A percentile compares a stretch with the other conserved stretches of the same genome.
phyloP scores from a whole-genome alignment of 176 grass and related monocot species.

The Musa itinerans region DNA sequence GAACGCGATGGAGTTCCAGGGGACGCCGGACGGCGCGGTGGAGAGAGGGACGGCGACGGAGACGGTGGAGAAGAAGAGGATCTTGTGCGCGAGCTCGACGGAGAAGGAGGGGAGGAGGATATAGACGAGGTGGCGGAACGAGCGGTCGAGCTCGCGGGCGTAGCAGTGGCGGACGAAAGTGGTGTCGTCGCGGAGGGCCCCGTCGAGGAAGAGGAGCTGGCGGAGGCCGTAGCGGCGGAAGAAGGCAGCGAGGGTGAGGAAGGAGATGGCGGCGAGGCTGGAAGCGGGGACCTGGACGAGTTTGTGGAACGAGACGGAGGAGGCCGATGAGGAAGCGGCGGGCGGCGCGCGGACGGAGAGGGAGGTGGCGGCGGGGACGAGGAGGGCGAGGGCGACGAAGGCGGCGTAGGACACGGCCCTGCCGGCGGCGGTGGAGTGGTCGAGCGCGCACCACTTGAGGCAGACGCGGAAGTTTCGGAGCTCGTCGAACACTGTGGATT shows the following conservation, averaged over 20 bases:
- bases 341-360: slow-evolving; percentile 31
- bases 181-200: slow-evolving; percentile 48
- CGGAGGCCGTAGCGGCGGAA: slow-evolving; percentile 60
- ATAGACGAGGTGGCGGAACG: slow-evolving; percentile 46
- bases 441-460: slow-evolving; percentile 63
- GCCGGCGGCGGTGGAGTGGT: slow-evolving; percentile 46
- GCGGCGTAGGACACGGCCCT: slow-evolving; percentile 42
- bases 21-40: background rate
- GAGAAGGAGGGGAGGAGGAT: slow-evolving; percentile 73
- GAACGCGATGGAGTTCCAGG: slow-evolving; percentile 41
- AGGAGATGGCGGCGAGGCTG: slow-evolving; percentile 53
- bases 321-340: slow-evolving; percentile 7
- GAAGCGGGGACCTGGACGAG: slow-evolving; percentile 52
- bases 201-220: slow-evolving; percentile 77
- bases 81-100: slow-evolving; percentile 66
- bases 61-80: slow-evolving; percentile 63
- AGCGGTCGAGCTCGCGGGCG: slow-evolving; percentile 56
- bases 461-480: slow-evolving; percentile 73
- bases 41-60: slow-evolving; percentile 14
- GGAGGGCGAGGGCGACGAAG: slow-evolving; percentile 47
- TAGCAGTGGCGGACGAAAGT: slow-evolving; percentile 51
- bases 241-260: slow-evolving; percentile 53
- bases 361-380: slow-evolving; percentile 36
- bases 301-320: slow-evolving; percentile 55
- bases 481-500: slow-evolving; percentile 75